Evolutionary conservation across 768 basidiomycete genomes (phyloP).

Genomic region (Suillus brevipes): DNA sequence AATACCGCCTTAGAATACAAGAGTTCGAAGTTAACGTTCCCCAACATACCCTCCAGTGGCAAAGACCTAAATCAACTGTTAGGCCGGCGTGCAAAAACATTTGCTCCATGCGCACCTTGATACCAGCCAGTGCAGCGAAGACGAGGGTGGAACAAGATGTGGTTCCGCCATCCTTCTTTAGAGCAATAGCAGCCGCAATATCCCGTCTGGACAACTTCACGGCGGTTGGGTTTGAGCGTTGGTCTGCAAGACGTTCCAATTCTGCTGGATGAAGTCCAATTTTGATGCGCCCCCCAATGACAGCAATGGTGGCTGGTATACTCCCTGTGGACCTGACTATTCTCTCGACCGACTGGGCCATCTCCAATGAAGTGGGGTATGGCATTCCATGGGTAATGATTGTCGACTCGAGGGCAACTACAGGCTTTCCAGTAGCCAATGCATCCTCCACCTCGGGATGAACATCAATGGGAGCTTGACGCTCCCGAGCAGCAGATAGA

Average conservation of each 20-base stretch:
- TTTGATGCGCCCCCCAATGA: slow-evolving; percentile 82
- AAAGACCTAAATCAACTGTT: slow-evolving; percentile 57
- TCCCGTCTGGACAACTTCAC: slow-evolving; percentile 81
- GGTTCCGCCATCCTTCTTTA: slow-evolving; percentile 74
- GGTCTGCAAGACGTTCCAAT: slow-evolving; percentile 67
- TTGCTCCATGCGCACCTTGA: slow-evolving; percentile 54
- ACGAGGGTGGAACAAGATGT: slow-evolving; percentile 76
- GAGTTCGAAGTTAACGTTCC: not conserved
- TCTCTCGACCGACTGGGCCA: slow-evolving; percentile 68
- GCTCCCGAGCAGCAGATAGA: not conserved
- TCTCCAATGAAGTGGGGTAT: slow-evolving; percentile 71
- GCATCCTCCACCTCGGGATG: slow-evolving; percentile 87
- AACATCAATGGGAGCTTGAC: slow-evolving; percentile 52
- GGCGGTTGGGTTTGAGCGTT: slow-evolving; percentile 37
- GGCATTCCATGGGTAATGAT: slow-evolving; percentile 94
- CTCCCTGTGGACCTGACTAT: slow-evolving; percentile 74
- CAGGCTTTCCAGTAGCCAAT: slow-evolving; percentile 56
- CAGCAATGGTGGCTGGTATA: slow-evolving; percentile 89
- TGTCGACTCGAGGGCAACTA: slow-evolving; percentile 92
- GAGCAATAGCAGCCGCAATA: slow-evolving; percentile 71
- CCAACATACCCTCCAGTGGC: slow-evolving; percentile 85
- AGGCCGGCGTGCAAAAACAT: slow-evolving; percentile 9
- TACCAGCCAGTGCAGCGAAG: slow-evolving; percentile 79
- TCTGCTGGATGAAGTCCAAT: slow-evolving; percentile 72
- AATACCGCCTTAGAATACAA: slow-evolving; percentile 12